These are phyloP conservation scores for Mycosphaerella arachidis DNA, from an alignment of 2,329 filamentous ascomycete species.

Conservation along the genomic window DNA sequence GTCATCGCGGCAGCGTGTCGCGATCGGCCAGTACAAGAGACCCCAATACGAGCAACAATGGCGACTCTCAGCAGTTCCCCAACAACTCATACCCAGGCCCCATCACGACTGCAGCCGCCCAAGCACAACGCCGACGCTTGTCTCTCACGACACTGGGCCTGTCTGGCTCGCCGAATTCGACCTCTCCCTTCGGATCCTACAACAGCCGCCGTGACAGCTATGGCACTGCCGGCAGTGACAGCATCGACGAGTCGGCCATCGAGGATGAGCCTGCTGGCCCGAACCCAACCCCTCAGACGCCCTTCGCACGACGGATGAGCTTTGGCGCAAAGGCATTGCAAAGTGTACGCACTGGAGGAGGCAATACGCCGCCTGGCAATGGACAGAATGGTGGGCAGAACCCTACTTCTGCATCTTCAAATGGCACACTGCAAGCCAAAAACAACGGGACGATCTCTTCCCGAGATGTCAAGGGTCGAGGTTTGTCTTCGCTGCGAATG, in stretches of 20 bases:
- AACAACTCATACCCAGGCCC: conserved; percentile 39
- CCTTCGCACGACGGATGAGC: conserved; percentile 80
- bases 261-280: conserved; percentile 46
- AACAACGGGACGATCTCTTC: conserved; percentile 44
- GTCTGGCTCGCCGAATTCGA: conserved; percentile 40
- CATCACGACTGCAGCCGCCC: conserved; percentile 46
- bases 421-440: conserved; percentile 19
- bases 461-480: conserved; percentile 54
- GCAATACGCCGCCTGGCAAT: conserved; percentile 29
- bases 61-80: conserved; percentile 19
- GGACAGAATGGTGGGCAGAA: conserved; percentile 31
- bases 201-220: conserved; percentile 42
- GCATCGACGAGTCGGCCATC: conserved; percentile 48
- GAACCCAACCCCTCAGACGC: conserved; percentile 50
- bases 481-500: conserved; percentile 46
- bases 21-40: conserved; percentile 32
- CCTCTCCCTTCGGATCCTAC: conserved; percentile 41
- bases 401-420: conserved; percentile 27
- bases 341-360: conserved; percentile 55
- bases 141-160: conserved; percentile 49
- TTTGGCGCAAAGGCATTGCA: conserved; percentile 78
- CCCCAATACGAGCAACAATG: conserved; percentile 23
- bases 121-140: conserved; percentile 47
- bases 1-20: conserved; percentile 23
- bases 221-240: conserved; percentile 38